phyloP scores from a whole-genome alignment of 2,329 filamentous ascomycete species.

The Xylaria sp. region DNA sequence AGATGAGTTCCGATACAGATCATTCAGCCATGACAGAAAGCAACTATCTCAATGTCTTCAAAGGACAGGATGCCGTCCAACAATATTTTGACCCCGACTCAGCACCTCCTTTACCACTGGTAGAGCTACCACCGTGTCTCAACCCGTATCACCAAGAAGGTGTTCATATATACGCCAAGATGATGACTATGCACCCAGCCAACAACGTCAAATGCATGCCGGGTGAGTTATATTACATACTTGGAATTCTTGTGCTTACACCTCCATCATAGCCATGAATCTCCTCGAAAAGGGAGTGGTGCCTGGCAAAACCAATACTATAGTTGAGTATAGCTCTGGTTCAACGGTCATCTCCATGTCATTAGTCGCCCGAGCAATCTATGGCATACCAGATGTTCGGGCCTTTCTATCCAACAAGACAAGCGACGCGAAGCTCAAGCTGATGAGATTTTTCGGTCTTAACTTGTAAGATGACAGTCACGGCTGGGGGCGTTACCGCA shows the following conservation, averaged over 20 bases:
- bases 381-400: conserved; percentile 62
- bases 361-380: conserved; percentile 62
- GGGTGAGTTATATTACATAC: conserved; percentile 50
- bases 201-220: conserved; percentile 74
- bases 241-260: conserved; percentile 17
- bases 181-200: conserved; percentile 72
- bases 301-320: conserved; percentile 58
- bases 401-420: conserved; percentile 71
- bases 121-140: conserved; percentile 67
- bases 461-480: conserved; percentile 54
- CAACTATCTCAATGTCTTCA: conserved; percentile 64
- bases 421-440: conserved; percentile 60
- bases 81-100: conserved; percentile 70
- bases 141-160: conserved; percentile 69
- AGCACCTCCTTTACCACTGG: conserved; percentile 67
- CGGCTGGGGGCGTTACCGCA: neutral
- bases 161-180: conserved; percentile 72
- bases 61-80: conserved; percentile 65
- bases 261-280: conserved; percentile 56
- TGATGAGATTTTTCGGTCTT: conserved; percentile 70
- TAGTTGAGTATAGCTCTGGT: conserved; percentile 71
- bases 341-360: conserved; percentile 71
- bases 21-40: conserved; percentile 42
- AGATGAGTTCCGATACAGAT: neutral
- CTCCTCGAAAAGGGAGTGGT: conserved; percentile 58